phyloP scores from a whole-genome alignment of 164 flowering plant genomes.

The Magnolia changhungtana region DNA sequence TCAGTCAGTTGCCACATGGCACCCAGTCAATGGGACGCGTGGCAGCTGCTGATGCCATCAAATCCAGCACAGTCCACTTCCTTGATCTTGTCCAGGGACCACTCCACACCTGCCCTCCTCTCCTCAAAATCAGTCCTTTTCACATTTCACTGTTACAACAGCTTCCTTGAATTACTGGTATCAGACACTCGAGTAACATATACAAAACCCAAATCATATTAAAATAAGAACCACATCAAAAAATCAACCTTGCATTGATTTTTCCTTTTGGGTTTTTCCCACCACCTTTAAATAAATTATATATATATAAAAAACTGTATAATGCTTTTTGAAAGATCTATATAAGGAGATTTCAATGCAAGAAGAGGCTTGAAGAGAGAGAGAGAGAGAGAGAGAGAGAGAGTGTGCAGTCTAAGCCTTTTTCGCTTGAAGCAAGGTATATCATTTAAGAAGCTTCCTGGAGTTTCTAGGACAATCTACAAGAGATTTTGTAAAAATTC shows the following conservation, averaged over 20 bases:
- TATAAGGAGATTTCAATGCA: constrained; percentile 34
- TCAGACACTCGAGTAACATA: background rate
- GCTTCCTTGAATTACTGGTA: background rate
- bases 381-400: constrained; percentile 9
- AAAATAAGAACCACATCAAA: background rate
- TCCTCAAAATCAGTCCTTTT: background rate
- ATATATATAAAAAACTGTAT: background rate
- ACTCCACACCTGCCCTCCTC: background rate
- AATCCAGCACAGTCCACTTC: background rate
- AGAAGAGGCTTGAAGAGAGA: background rate
- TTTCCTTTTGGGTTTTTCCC: constrained; percentile 13
- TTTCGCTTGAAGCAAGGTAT: background rate
- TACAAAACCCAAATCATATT: background rate
- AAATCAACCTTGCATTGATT: background rate
- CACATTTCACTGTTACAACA: background rate
- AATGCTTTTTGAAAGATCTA: constrained; percentile 23
- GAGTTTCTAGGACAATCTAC: constrained; percentile 13
- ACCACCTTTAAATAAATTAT: constrained; percentile 10
- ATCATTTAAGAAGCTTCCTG: constrained; percentile 26
- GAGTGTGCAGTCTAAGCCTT: constrained; percentile 8
- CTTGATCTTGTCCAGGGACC: background rate
- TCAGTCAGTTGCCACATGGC: background rate
- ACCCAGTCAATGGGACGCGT: background rate
- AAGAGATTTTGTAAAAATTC: constrained; percentile 14
- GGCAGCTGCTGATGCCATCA: background rate